phyloP scores from a whole-genome alignment of 495 filamentous ascomycete species.

The Hyaloscypha finlandica region DNA sequence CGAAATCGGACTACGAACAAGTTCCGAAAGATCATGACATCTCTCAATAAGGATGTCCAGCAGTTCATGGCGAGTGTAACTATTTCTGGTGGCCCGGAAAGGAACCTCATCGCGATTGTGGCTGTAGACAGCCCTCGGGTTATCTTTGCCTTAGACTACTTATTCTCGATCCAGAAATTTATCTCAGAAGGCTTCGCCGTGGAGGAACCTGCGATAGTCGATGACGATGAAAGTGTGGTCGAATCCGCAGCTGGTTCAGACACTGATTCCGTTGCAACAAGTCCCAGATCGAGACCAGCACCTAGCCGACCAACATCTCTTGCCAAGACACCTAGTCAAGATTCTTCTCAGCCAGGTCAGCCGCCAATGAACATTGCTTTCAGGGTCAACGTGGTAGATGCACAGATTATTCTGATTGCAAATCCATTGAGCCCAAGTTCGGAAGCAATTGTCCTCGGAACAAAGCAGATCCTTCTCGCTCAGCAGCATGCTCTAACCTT shows the following conservation, averaged over 20 bases:
- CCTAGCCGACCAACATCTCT: slow-evolving; percentile 10
- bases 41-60: slow-evolving; percentile 88
- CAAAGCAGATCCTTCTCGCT: slow-evolving; percentile 89
- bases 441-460: slow-evolving; percentile 92
- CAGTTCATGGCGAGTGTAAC: slow-evolving; percentile 98
- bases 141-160: slow-evolving; percentile 92
- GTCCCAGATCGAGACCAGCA: slow-evolving; percentile 5
- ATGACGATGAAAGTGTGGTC: slow-evolving; percentile 53
- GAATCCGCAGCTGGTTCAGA: slow-evolving; percentile 64
- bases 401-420: slow-evolving; percentile 92
- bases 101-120: slow-evolving; percentile 83
- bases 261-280: slow-evolving; percentile 45
- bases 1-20: slow-evolving; percentile 85
- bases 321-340: slow-evolving; percentile 14
- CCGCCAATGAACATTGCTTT: slow-evolving; percentile 77
- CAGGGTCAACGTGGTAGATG: slow-evolving; percentile 90
- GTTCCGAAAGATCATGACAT: slow-evolving; percentile 96
- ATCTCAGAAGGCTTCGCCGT: slow-evolving; percentile 66
- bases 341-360: slow-evolving; percentile 34
- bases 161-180: slow-evolving; percentile 87
- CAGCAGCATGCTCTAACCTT: slow-evolving; percentile 93
- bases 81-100: slow-evolving; percentile 83
- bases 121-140: slow-evolving; percentile 95
- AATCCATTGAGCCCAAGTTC: slow-evolving; percentile 88
- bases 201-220: slow-evolving; percentile 58